A percentile compares a stretch with the other conserved stretches of the same genome.
Evolutionary conservation across 2,329 filamentous ascomycete species (phyloP).

Genomic region (Colletotrichum sp.): DNA sequence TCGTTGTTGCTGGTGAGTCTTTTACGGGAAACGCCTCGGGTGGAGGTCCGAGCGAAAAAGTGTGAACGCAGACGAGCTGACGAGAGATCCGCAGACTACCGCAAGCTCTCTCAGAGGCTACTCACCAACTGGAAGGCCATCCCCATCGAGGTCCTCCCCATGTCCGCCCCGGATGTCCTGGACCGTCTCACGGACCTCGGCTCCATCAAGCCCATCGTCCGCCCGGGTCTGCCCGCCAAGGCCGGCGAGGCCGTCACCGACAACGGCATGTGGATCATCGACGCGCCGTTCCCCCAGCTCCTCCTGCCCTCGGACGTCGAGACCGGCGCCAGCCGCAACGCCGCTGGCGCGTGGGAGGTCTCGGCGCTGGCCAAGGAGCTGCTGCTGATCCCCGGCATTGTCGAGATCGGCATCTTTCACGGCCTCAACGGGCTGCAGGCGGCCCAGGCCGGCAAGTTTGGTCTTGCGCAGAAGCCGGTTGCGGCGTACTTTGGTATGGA

Average conservation of each 20-base stretch:
- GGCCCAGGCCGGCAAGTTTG: constrained; percentile 53
- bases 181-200: constrained; percentile 76
- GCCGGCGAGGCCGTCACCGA: constrained; percentile 75
- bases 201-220: constrained; percentile 71
- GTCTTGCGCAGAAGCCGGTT: constrained; percentile 86
- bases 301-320: constrained; percentile 63
- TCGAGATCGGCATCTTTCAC: constrained; percentile 91
- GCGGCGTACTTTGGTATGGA: constrained; percentile 95
- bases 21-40: neutral
- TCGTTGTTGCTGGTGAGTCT: constrained; percentile 80
- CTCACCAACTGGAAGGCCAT: constrained; percentile 81
- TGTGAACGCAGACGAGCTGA: neutral
- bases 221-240: constrained; percentile 77
- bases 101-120: constrained; percentile 83
- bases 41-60: neutral
- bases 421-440: constrained; percentile 79
- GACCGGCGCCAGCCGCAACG: constrained; percentile 27
- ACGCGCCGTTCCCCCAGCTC: constrained; percentile 84
- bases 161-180: constrained; percentile 80
- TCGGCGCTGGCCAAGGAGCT: constrained; percentile 75
- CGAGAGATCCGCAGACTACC: constrained; percentile 68
- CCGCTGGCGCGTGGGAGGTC: constrained; percentile 80
- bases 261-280: constrained; percentile 78
- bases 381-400: constrained; percentile 82
- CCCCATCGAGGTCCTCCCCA: constrained; percentile 91